Evolutionary conservation across 768 basidiomycete species (phyloP), one percentile per base, ranked within the genome.

Genomic region (Podaxis rugospora): DNA sequence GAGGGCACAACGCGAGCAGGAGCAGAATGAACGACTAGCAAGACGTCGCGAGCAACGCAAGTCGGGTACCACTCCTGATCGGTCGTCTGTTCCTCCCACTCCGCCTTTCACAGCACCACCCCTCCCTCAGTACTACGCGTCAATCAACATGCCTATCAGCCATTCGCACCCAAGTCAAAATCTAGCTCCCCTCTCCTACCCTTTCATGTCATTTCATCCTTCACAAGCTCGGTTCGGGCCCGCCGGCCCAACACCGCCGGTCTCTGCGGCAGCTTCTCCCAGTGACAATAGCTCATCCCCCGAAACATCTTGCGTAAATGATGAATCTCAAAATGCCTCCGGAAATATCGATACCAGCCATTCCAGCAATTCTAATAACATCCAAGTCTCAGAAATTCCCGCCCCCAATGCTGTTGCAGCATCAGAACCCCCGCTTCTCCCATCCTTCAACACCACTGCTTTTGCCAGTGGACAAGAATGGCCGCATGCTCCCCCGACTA

Each of bases 231-330:
- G 57, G 2, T 76, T 76, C 59, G 74, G 75, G 28, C 64, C 74
- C n/a, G 68, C 65, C 10, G 81, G 80, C 0, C 80, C 83, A n/a
- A 80, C 82, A 0, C 83, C 84, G 1, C 83, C 83, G 0, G 60
- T 83, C 36, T 84, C 85, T 0, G 77, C 78, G 14, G 80, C 80
- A 4, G 71, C 79, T 6, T 83, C 85, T 1, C 82, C 83, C 11
- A 67, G 62, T 9, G 71, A 71, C 1, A 65, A 37, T 3, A 51
- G 49, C 55, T 37, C 61, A 10, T 54, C 56, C 6, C 59, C 63
- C 7, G 32, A 35, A 13, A 32, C 27, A 27, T 46, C 55, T 13
- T 32, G 27, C 40, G 11, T 27, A 3, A 55, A 36, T 14, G 18
- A 54, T 6, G 40, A 52, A n/a, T n/a, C 56, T 10, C 57, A 58